Base-by-base conservation (phyloP, 176 grass and related monocot species). In the Tuctoria greenei region DNA sequence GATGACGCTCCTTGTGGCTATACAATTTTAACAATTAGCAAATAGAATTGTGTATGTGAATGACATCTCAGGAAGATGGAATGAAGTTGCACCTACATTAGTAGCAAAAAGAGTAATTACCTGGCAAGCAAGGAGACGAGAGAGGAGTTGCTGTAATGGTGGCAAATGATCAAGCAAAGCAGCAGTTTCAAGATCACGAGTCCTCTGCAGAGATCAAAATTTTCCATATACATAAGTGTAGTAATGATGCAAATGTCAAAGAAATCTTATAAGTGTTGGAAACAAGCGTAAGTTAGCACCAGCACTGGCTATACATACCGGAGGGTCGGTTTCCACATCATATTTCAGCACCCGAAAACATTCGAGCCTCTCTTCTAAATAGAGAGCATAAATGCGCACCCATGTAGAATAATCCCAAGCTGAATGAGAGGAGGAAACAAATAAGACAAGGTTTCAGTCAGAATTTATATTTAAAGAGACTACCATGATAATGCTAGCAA, bases 381-480 rank as follows among this genome's bases (percentile, higher is more conserved):
- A 99, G 74, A 95, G 81, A 66, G 96, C 96, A 87, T 99, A 99
- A 66, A 81, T 84, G 44, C 96, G 89, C 42, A 95, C 83, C 96
- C 96, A 99, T 66, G 96, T 80, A 76, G 96, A 99, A 93, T 83
- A 99, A 77, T 99, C 96, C 96, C 96, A 99, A 75, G 96, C 96
- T 99, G 79, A 81, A 91, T 5, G 16, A 55, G 68, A 77, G 69
- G 2, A 13, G 23, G 2, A 87, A 82, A 49, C 10, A 85, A 68
- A 84, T 62, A 74, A 27, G 64, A 73, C 17, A 79, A 60, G 73
- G 71, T 80, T 25, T 62, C 26, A 78, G 51, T 63, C 6, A 31
- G 4, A 68, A 77, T 52, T 26, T 74, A n/a, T 67, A 62, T 63
- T 76, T 71, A 3, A 85, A 76, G n/a, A 56, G 49, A 73, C 16